Conservation (phyloP, 371 early-diverging fungal species). For the Blastocladiella emersonii region DNA sequence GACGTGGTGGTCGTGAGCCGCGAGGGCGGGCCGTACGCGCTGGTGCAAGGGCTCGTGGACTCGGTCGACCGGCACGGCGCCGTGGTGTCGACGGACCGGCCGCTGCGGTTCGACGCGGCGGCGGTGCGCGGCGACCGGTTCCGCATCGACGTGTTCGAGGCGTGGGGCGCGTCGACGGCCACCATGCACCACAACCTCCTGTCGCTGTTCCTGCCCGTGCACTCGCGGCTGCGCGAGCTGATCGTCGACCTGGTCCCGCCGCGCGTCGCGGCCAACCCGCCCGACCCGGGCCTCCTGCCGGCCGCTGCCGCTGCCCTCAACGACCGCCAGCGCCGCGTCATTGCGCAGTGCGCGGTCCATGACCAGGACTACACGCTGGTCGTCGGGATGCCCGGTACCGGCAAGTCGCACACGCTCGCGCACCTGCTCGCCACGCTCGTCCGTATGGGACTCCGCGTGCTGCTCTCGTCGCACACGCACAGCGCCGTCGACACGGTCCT, state of each 20-base stretch:
- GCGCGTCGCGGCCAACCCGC: conserved; percentile 19
- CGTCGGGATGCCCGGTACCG: conserved; percentile 99
- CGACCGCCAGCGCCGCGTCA: conserved; percentile 9
- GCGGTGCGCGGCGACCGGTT: conserved; percentile 23
- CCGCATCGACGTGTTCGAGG: conserved; percentile 75
- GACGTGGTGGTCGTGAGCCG: conserved; percentile 75
- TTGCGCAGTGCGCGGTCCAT: background rate
- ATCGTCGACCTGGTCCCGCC: conserved; percentile 73
- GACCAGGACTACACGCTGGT: conserved; percentile 75
- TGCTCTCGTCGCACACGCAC: conserved; percentile 93
- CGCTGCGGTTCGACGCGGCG: conserved; percentile 45
- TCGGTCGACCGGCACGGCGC: conserved; percentile 31
- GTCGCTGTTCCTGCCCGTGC: conserved; percentile 31
- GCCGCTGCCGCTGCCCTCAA: conserved; percentile 16
- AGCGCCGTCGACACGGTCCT: conserved; percentile 90
- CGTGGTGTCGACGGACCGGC: conserved; percentile 42
- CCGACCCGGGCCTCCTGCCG: conserved; percentile 7
- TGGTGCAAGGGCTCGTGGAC: conserved; percentile 61
- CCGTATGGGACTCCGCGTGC: conserved; percentile 52
- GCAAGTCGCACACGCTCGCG: conserved; percentile 90
- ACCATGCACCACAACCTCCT: conserved; percentile 60
- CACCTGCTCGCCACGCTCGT: conserved; percentile 63
- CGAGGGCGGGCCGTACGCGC: conserved; percentile 51
- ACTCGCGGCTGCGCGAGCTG: conserved; percentile 15
- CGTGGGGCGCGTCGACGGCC: conserved; percentile 39